A percentile compares a stretch with the other conserved stretches of the same genome.
Evolutionary conservation across 768 basidiomycete genomes (phyloP).

Genomic region (Tremella fuciformis): DNA sequence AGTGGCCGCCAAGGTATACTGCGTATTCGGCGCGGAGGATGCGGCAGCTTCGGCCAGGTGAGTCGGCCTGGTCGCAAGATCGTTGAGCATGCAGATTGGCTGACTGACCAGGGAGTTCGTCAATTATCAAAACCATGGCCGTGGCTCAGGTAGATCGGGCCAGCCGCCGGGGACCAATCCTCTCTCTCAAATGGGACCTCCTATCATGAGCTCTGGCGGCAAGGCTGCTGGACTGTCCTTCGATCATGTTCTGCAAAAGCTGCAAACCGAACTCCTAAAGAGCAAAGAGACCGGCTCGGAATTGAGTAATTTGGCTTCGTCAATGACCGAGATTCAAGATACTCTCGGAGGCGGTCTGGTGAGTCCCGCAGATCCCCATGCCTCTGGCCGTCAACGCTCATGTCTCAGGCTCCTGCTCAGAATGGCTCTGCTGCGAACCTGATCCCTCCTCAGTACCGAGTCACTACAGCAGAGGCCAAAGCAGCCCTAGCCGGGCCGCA

Average conservation of each 20-base stretch:
- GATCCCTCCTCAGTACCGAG: slow-evolving; percentile 48
- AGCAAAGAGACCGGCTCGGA: slow-evolving; percentile 89
- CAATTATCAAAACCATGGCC: slow-evolving; percentile 40
- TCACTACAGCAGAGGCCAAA: slow-evolving; percentile 35
- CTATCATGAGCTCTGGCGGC: slow-evolving; percentile 57
- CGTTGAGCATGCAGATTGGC: neutral
- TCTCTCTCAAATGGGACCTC: slow-evolving; percentile 19
- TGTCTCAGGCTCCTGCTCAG: slow-evolving; percentile 44
- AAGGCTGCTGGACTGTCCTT: slow-evolving; percentile 72
- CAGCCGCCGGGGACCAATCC: slow-evolving; percentile 9
- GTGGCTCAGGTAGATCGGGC: slow-evolving; percentile 16
- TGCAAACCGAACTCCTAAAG: slow-evolving; percentile 93
- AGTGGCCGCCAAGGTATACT: slow-evolving; percentile 89
- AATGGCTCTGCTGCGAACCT: slow-evolving; percentile 46
- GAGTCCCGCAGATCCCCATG: slow-evolving; percentile 44
- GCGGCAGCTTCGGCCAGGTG: slow-evolving; percentile 53
- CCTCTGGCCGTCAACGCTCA: neutral
- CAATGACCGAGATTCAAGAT: slow-evolving; percentile 89
- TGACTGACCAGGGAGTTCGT: slow-evolving; percentile 32
- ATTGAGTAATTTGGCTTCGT: slow-evolving; percentile 67
- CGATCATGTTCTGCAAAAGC: slow-evolving; percentile 80
- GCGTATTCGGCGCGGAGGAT: slow-evolving; percentile 83
- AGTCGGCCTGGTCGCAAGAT: no score
- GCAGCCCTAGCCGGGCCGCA: slow-evolving; percentile 38
- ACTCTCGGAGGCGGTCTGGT: slow-evolving; percentile 80